Evolutionary conservation across 129 eudicot genomes (phyloP), one percentile per base, ranked within the genome.

Genomic region (Tanacetum coccineum): DNA sequence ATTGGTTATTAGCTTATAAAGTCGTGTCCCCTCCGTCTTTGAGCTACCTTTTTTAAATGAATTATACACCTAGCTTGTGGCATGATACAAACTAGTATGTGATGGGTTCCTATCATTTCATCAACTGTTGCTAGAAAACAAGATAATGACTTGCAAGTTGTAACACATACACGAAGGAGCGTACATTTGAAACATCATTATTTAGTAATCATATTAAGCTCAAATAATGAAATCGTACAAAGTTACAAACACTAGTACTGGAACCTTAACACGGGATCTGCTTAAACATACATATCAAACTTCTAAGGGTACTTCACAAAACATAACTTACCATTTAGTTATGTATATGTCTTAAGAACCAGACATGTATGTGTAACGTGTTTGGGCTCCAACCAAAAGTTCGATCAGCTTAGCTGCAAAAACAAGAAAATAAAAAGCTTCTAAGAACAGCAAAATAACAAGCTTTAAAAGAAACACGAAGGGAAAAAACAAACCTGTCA

Each of bases 311-410:
- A 50, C 42, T 42, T 19, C n/a, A 4, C 47, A 74, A 32, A 48
- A 25, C 26, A 75, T 59, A 67, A 58, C 55, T 39, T 53, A 61
- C 68, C 32, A 14, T 26, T 44, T 68, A 4, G 28, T 39, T 51
- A 42, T 58, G 1, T 52, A 45, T 68, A 60, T 58, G 13, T n/a
- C 14, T 86, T 83, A 93, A 30, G 99, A 93, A 59, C 95, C 99
- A 3, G 99, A 93, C 88, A 85, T 93, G 82, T 93, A 93, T 17
- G 96, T 89, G 79, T 93, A 93, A 32, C 99, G 87, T 4, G 96
- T 88, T 74, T 93, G 99, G 7, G 90, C 99, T 79, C 99, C 96
- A 70, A 84, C 81, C 73, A 93, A 68, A 59, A 93, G 99, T 69
- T 93, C 99, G 13, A 88, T 82, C 59, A 93, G 68, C 78, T 89